phyloP scores from a whole-genome alignment of 345 rosid species.

The Eucalyptus polyanthemos region DNA sequence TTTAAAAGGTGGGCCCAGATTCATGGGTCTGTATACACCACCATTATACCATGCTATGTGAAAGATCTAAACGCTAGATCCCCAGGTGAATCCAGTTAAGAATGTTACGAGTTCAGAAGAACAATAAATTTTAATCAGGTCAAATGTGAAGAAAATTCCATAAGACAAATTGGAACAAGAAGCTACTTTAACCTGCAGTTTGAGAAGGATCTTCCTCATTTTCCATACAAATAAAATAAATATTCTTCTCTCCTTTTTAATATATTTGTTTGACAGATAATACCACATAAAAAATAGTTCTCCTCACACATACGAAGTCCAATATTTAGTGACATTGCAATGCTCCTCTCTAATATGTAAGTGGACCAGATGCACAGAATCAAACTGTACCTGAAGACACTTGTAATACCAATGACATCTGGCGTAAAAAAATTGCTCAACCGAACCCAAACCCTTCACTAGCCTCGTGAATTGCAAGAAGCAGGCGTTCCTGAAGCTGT shows the following conservation, averaged over 20 bases:
- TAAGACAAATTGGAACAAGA: background rate
- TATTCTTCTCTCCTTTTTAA: background rate
- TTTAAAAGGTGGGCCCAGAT: background rate
- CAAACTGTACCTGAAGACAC: background rate
- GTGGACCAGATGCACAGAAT: background rate
- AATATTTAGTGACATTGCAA: background rate
- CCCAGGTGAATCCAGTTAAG: background rate
- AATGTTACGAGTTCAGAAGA: background rate
- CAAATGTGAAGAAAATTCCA: background rate
- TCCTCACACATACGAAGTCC: background rate
- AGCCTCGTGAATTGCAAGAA: constrained; percentile 95
- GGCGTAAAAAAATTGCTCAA: constrained; percentile 1
- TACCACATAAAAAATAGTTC: background rate
- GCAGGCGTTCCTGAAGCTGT: constrained; percentile 72
- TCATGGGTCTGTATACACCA: background rate
- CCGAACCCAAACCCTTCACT: constrained; percentile 98
- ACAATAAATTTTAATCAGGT: background rate
- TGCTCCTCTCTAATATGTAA: background rate
- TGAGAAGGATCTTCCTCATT: background rate
- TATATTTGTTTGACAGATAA: background rate
- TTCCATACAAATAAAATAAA: background rate
- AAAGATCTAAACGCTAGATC: background rate
- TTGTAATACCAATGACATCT: background rate
- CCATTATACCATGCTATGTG: background rate
- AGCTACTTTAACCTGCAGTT: background rate